Conservation (phyloP, 371 early-diverging fungal genomes). For the Fennellomyces sp. region DNA sequence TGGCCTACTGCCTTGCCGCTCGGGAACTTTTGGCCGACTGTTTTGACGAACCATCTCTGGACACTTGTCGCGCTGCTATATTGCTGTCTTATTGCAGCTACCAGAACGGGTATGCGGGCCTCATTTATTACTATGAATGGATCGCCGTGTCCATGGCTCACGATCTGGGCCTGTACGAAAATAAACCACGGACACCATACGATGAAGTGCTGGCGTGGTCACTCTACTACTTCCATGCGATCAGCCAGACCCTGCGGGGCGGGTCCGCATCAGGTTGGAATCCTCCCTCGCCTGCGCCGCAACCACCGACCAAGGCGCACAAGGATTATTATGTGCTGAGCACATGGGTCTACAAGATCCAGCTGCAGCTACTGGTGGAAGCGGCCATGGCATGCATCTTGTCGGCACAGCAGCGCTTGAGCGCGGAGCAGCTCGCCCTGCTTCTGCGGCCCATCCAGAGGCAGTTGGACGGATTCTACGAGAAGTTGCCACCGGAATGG, state of each 20-base stretch:
- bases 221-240: slow-evolving; percentile 44
- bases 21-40: slow-evolving; percentile 41
- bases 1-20: slow-evolving; percentile 43
- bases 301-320: slow-evolving; percentile 1
- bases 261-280: slow-evolving; percentile 11
- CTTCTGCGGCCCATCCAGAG: slow-evolving; percentile 1
- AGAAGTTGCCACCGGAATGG: slow-evolving; percentile 16
- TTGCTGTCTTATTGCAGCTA: slow-evolving; percentile 46
- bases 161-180: slow-evolving; percentile 43
- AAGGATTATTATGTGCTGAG: slow-evolving; percentile 30
- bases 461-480: slow-evolving; percentile 11
- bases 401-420: slow-evolving; percentile 8
- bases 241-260: slow-evolving; percentile 35
- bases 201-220: slow-evolving; percentile 41
- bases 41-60: slow-evolving; percentile 46
- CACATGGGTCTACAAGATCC: slow-evolving; percentile 16
- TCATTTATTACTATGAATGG: slow-evolving; percentile 48
- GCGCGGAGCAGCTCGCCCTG: background rate
- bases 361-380: slow-evolving; percentile 17
- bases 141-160: slow-evolving; percentile 46
- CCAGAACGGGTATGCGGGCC: slow-evolving; percentile 40
- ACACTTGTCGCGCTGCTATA: slow-evolving; percentile 41
- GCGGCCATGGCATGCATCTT: slow-evolving; percentile 19
- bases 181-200: slow-evolving; percentile 18
- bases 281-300: slow-evolving; percentile 17